phyloP scores from a whole-genome alignment of 306 rosid genomes.

The Glycine soja region DNA sequence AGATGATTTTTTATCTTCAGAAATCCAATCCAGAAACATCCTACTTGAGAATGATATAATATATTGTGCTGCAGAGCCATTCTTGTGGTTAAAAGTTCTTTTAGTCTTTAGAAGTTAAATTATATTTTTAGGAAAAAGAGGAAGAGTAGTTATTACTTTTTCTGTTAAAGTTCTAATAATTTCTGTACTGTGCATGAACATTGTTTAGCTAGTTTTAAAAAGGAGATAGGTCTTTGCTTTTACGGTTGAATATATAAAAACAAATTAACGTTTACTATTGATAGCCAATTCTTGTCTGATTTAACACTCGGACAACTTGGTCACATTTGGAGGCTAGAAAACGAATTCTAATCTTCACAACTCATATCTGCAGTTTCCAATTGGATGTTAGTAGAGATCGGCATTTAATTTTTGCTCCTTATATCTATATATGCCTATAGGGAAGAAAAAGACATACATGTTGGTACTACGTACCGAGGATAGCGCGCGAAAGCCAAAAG shows the following conservation, averaged over 20 bases:
- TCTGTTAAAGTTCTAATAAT: neutral
- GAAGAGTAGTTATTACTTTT: neutral
- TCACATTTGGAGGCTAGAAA: conserved; percentile 30
- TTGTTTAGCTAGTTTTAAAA: neutral
- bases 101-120: neutral
- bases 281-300: neutral
- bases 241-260: neutral
- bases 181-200: neutral
- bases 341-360: conserved; percentile 1
- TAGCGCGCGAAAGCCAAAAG: neutral
- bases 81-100: too few species aligned
- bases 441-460: neutral
- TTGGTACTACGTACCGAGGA: neutral
- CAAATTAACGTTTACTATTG: neutral
- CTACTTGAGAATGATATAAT: too few species aligned
- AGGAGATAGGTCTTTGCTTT: neutral
- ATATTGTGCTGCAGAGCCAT: too few species aligned
- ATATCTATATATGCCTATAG: neutral
- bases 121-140: neutral
- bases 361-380: neutral
- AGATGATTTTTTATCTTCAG: too few species aligned
- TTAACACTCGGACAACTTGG: conserved; percentile 5
- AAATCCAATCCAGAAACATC: too few species aligned
- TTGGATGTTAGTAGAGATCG: too few species aligned
- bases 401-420: conserved; percentile 7